Percentiles rank a stretch among this genome's conserved stretches.
Evolutionary conservation across 2,329 filamentous ascomycete species (phyloP).

Genomic region (Alternaria arbusti): DNA sequence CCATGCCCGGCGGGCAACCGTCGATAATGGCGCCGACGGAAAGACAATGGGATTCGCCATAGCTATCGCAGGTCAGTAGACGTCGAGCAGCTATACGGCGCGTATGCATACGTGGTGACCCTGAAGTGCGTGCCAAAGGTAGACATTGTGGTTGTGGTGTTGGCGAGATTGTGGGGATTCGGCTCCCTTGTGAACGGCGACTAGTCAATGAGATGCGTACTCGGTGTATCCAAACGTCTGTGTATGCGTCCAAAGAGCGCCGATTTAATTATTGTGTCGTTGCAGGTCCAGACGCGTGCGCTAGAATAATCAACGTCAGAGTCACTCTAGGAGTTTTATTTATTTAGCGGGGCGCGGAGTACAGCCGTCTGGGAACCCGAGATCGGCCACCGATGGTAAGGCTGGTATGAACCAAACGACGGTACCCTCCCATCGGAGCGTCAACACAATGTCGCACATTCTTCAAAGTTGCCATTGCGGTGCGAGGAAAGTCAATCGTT

Average conservation of each 20-base stretch:
- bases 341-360: slow-evolving; percentile 30
- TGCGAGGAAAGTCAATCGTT: not conserved
- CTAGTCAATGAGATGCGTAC: not conserved
- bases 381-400: slow-evolving; percentile 10
- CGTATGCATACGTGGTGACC: slow-evolving; percentile 74
- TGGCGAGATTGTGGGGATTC: not conserved
- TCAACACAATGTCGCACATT: not conserved
- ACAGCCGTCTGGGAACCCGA: slow-evolving; percentile 22
- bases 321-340: slow-evolving; percentile 29
- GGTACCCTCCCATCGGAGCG: not conserved
- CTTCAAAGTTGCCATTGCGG: not conserved
- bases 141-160: slow-evolving; percentile 55
- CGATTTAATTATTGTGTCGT: not conserved
- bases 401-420: not conserved
- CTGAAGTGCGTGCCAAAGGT: slow-evolving; percentile 84
- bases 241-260: not conserved
- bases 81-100: not conserved
- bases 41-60: slow-evolving; percentile 88
- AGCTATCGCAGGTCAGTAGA: slow-evolving; percentile 54
- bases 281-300: slow-evolving; percentile 10
- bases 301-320: slow-evolving; percentile 20
- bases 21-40: slow-evolving; percentile 96
- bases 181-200: slow-evolving; percentile 6
- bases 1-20: slow-evolving; percentile 85
- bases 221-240: not conserved